Evolutionary conservation across 2,329 filamentous ascomycete species (phyloP).

Genomic region (Aspergillus awamori): DNA sequence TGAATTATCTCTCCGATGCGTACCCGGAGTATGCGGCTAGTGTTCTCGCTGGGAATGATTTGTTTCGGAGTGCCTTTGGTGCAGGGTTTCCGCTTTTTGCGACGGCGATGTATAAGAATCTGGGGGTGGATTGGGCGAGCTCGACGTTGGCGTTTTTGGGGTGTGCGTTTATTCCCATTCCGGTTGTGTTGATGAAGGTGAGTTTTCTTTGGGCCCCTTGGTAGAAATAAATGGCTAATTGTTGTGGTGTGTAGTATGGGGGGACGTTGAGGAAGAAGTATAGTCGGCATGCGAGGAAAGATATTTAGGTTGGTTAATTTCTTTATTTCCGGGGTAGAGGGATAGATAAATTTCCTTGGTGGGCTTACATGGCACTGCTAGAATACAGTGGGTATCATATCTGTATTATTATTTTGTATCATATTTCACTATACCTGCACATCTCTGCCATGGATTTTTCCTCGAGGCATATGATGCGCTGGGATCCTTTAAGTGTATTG

Average conservation of each 20-base stretch:
- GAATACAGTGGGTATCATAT: too few relatives aligned
- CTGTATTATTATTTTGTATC: too few relatives aligned
- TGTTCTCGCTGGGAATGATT: constrained; percentile 72
- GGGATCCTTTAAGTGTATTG: too few relatives aligned
- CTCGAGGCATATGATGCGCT: too few relatives aligned
- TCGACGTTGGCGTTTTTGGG: constrained; percentile 7
- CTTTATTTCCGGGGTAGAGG: too few relatives aligned
- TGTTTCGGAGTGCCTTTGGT: constrained; percentile 63
- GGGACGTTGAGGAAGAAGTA: constrained; percentile 2
- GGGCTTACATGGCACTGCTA: too few relatives aligned
- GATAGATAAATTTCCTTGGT: too few relatives aligned
- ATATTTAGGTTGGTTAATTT: not conserved
- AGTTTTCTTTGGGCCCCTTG: not conserved
- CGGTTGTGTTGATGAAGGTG: constrained; percentile 7
- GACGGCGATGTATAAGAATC: constrained; percentile 31
- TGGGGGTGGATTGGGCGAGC: constrained; percentile 21
- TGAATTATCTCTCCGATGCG: constrained; percentile 72
- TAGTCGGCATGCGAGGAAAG: constrained; percentile 7
- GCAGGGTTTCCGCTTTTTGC: constrained; percentile 27
- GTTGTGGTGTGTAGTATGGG: not conserved
- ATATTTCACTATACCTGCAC: too few relatives aligned
- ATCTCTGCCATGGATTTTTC: too few relatives aligned
- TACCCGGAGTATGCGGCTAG: constrained; percentile 71
- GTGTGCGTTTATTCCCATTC: constrained; percentile 1
- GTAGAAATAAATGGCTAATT: not conserved